These are phyloP conservation scores for Raffaelea arxii DNA, from an alignment of 2,329 filamentous ascomycete genomes.

Conservation along the genomic window DNA sequence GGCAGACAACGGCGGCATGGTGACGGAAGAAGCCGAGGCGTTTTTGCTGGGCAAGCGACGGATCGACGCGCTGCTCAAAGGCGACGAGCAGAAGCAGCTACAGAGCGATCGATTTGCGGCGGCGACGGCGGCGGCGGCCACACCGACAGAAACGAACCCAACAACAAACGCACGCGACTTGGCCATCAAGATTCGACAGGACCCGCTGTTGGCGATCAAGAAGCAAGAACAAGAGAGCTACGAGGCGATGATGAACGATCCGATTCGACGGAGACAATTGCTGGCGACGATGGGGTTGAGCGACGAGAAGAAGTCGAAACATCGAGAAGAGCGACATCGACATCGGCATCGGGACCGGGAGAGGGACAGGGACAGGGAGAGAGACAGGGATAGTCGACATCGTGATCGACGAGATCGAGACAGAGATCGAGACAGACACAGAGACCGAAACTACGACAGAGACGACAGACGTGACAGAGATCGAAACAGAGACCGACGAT, in stretches of 20 bases:
- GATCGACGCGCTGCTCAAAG: constrained; percentile 74
- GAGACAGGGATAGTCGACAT: constrained; percentile 2
- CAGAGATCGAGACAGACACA: not conserved
- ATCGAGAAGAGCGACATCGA: not conserved
- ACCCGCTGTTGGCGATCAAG: constrained; percentile 89
- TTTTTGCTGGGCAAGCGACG: constrained; percentile 87
- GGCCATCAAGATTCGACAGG: constrained; percentile 76
- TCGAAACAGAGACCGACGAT: not conserved
- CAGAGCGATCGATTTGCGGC: constrained; percentile 56
- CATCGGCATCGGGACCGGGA: constrained; percentile 11
- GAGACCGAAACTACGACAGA: constrained; percentile 24
- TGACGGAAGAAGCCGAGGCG: constrained; percentile 81
- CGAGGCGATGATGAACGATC: constrained; percentile 71
- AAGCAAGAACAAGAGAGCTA: constrained; percentile 78
- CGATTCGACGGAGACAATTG: constrained; percentile 56
- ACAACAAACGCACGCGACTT: constrained; percentile 73
- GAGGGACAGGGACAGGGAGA: constrained; percentile 14
- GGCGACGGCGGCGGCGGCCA: not conserved
- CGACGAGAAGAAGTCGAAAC: constrained; percentile 24
- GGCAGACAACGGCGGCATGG: constrained; percentile 58
- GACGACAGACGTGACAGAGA: constrained; percentile 24
- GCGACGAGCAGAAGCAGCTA: constrained; percentile 68
- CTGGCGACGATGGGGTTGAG: constrained; percentile 52
- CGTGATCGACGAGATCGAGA: constrained; percentile 7
- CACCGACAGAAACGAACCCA: constrained; percentile 43